Conservation (phyloP, 139 green algal species). For the Pseudopediastrum boryanum region DNA sequence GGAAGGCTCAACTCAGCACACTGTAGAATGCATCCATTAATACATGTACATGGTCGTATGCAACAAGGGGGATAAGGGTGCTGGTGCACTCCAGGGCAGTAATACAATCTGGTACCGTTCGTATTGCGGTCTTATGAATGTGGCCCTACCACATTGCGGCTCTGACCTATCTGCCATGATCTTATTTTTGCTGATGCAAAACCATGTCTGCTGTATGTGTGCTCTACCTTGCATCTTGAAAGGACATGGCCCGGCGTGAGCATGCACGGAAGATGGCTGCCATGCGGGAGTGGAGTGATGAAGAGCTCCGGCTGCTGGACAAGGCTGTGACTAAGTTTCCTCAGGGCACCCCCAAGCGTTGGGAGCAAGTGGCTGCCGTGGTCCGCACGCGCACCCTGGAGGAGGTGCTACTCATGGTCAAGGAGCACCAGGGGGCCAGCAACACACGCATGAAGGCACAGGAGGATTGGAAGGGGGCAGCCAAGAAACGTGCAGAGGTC, state of each 20-base stretch:
- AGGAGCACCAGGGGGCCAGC: constrained; percentile 67
- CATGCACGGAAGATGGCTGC: constrained; percentile 45
- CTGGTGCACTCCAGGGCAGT: too few relatives aligned
- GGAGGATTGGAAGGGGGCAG: constrained; percentile 67
- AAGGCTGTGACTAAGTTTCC: constrained; percentile 93
- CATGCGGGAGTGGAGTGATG: constrained; percentile 76
- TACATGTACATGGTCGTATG: too few relatives aligned
- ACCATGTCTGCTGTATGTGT: not conserved
- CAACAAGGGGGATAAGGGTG: too few relatives aligned
- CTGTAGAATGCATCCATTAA: too few relatives aligned
- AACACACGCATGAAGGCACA: constrained; percentile 46
- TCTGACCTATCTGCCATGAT: too few relatives aligned
- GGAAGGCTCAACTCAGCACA: too few relatives aligned
- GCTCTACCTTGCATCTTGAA: too few relatives aligned
- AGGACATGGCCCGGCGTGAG: constrained; percentile 43
- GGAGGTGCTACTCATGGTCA: constrained; percentile 90
- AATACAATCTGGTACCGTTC: too few relatives aligned
- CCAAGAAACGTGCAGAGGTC: constrained; percentile 67
- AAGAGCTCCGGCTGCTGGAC: constrained; percentile 92
- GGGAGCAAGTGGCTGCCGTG: constrained; percentile 71
- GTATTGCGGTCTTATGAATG: too few relatives aligned
- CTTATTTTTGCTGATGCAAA: constrained; percentile 45
- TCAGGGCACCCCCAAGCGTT: constrained; percentile 84
- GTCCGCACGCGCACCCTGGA: constrained; percentile 82
- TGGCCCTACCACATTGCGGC: too few relatives aligned